Evolutionary conservation across 345 rosid species (phyloP).

Genomic region (Eutrema japonicum): DNA sequence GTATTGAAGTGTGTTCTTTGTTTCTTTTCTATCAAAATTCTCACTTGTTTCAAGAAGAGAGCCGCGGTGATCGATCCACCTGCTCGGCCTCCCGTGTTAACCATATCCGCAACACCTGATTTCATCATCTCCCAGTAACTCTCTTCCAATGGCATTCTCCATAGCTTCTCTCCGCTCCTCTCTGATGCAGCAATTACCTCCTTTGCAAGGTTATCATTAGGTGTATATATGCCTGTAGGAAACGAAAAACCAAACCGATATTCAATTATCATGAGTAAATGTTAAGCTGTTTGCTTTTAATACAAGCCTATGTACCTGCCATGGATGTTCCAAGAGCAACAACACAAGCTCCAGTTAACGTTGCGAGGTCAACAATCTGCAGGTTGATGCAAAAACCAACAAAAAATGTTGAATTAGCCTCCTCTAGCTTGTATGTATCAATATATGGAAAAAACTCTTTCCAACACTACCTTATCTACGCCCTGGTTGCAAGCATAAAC

Average conservation of each 20-base stretch:
- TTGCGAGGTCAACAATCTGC: constrained; percentile 90
- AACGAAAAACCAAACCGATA: background rate
- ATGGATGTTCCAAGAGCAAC: constrained; percentile 94
- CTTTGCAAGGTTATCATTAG: constrained; percentile 80
- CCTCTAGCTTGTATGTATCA: constrained; percentile 20
- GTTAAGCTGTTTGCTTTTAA: background rate
- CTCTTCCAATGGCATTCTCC: constrained; percentile 98
- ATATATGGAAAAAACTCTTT: background rate
- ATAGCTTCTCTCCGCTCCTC: constrained; percentile 84
- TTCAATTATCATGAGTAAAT: background rate
- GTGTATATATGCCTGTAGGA: constrained; percentile 77
- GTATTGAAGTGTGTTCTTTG: constrained; percentile 14
- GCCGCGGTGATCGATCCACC: constrained; percentile 96
- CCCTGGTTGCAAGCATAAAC: constrained; percentile 93
- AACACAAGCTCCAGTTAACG: constrained; percentile 85
- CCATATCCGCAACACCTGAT: constrained; percentile 95
- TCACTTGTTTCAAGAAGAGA: constrained; percentile 90
- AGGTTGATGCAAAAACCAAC: constrained; percentile 12
- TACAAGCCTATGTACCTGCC: constrained; percentile 61
- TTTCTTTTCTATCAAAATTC: constrained; percentile 5
- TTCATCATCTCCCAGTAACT: constrained; percentile 99
- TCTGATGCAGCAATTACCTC: constrained; percentile 81
- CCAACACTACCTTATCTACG: constrained; percentile 73
- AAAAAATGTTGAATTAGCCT: constrained; percentile 21
- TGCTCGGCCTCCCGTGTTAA: constrained; percentile 79